Conservation (phyloP, 306 rosid species). For the Malus sylvestris region DNA sequence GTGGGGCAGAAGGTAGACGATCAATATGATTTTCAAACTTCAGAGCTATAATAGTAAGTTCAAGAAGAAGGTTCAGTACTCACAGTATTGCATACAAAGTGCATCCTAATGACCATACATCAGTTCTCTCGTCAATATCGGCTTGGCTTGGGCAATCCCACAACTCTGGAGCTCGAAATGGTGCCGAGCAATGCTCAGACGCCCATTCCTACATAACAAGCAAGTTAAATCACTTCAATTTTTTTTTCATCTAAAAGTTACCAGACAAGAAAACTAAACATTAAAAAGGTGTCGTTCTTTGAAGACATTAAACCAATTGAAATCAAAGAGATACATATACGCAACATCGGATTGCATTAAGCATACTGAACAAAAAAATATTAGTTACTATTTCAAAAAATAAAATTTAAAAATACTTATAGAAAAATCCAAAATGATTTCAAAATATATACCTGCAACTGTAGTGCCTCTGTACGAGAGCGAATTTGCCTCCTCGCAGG, state of each 20-base stretch:
- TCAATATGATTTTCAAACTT: neutral
- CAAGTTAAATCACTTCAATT: neutral
- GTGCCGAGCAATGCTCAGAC: slow-evolving; percentile 93
- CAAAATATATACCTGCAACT: slow-evolving; percentile 62
- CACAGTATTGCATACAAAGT: slow-evolving; percentile 95
- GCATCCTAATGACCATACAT: slow-evolving; percentile 96
- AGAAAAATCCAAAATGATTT: neutral
- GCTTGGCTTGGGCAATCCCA: slow-evolving; percentile 97
- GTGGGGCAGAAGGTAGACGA: neutral
- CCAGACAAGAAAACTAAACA: neutral
- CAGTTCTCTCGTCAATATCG: slow-evolving; percentile 92
- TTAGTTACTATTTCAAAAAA: neutral
- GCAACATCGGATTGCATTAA: neutral
- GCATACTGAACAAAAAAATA: neutral
- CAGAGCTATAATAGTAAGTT: neutral
- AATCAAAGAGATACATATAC: neutral
- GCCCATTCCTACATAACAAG: slow-evolving; percentile 86
- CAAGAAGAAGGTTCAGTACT: slow-evolving; percentile 21
- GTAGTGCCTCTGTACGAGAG: slow-evolving; percentile 85
- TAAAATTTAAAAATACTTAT: neutral
- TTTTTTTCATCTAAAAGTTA: neutral
- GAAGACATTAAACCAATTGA: neutral
- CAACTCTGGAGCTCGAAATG: slow-evolving; percentile 94
- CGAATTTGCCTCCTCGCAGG: slow-evolving; percentile 78
- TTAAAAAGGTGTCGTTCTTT: neutral